Evolutionary conservation across 768 basidiomycete genomes (phyloP).

Genomic region (Dioszegia aurantiaca): DNA sequence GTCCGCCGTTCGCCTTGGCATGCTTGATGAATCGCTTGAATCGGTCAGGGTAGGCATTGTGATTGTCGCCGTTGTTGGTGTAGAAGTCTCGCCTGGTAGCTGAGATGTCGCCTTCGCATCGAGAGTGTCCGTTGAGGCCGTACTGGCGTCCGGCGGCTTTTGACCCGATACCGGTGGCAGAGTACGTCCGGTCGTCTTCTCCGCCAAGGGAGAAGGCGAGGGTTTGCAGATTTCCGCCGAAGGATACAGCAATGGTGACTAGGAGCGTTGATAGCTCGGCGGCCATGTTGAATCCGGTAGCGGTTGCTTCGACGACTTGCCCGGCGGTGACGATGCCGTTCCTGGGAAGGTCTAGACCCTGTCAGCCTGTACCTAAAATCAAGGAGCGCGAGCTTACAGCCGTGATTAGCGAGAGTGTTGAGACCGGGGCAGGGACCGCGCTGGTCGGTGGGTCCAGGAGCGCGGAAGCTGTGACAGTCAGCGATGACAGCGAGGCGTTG

Average conservation of each 20-base stretch:
- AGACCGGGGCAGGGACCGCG: slow-evolving; percentile 16
- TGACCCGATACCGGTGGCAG: slow-evolving; percentile 17
- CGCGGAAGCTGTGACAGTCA: slow-evolving; percentile 11
- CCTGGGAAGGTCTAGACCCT: slow-evolving; percentile 15
- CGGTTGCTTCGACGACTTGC: slow-evolving; percentile 14
- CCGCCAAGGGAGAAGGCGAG: slow-evolving; percentile 22
- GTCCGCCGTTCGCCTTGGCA: slow-evolving; percentile 19
- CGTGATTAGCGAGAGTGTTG: slow-evolving; percentile 12
- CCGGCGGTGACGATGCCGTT: slow-evolving; percentile 25
- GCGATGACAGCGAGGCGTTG: not conserved
- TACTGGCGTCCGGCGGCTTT: slow-evolving; percentile 22
- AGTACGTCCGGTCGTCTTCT: slow-evolving; percentile 21
- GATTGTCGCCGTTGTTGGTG: slow-evolving; percentile 21
- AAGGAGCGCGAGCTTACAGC: not conserved
- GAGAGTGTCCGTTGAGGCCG: slow-evolving; percentile 20
- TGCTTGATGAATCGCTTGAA: slow-evolving; percentile 20
- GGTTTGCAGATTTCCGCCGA: slow-evolving; percentile 23
- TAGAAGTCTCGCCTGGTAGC: slow-evolving; percentile 21
- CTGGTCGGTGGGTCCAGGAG: slow-evolving; percentile 24
- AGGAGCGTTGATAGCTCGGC: slow-evolving; percentile 17
- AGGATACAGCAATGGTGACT: slow-evolving; percentile 17
- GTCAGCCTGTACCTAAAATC: not conserved
- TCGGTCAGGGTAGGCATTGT: slow-evolving; percentile 22
- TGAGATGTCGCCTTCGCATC: slow-evolving; percentile 22
- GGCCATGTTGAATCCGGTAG: slow-evolving; percentile 24